phyloP scores from a whole-genome alignment of 495 filamentous ascomycete species.

The Cercophora scortea region DNA sequence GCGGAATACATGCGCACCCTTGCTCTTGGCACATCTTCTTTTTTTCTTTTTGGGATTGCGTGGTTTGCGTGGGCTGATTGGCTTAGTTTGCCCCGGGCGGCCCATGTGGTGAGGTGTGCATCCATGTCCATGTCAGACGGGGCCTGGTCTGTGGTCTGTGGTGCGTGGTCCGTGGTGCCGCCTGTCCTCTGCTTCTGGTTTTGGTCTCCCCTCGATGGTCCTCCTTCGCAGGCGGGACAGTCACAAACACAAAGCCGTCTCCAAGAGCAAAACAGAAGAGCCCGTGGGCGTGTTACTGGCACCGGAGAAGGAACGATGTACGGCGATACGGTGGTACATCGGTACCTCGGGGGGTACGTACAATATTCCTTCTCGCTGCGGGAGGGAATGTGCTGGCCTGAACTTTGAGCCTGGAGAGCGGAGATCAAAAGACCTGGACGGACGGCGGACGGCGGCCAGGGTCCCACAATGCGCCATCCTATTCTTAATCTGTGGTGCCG shows the following conservation, averaged over 20 bases:
- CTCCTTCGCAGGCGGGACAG: too few relatives aligned
- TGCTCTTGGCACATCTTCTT: neutral
- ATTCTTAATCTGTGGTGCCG: conserved; percentile 26
- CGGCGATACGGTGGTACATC: too few relatives aligned
- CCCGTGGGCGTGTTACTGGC: too few relatives aligned
- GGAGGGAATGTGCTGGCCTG: neutral
- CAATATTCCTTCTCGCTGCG: neutral
- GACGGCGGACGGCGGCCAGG: neutral
- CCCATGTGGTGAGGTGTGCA: too few relatives aligned
- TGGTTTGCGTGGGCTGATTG: conserved; percentile 28
- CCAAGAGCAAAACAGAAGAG: too few relatives aligned
- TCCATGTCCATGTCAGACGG: neutral
- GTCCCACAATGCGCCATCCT: conserved; percentile 23
- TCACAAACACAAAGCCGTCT: too few relatives aligned
- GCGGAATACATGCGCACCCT: conserved; percentile 11
- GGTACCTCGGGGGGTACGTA: neutral
- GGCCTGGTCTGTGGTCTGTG: neutral
- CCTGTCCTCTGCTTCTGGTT: neutral
- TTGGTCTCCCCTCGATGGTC: neutral
- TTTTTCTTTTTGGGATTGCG: conserved; percentile 13
- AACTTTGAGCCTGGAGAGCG: neutral
- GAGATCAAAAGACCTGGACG: neutral
- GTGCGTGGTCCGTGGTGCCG: too few relatives aligned
- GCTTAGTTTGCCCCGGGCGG: conserved; percentile 1
- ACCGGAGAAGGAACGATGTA: too few relatives aligned